Base-by-base conservation (phyloP, 768 basidiomycete species). In the Russula olivacea region DNA sequence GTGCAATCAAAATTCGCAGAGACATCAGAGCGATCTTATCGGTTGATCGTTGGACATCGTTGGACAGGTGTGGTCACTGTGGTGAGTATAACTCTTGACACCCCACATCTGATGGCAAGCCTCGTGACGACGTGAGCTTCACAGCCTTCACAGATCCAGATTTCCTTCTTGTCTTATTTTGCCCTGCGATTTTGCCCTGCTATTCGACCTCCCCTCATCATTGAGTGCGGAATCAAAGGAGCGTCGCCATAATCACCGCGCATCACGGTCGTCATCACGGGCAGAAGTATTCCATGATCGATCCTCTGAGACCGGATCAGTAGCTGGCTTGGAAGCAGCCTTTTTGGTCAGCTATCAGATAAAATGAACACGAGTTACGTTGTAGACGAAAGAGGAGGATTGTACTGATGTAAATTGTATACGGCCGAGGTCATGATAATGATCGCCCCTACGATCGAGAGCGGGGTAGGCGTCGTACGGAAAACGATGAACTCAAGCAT, bases 401-500 rank as follows among this genome's bases (percentile, higher is more conserved):
- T 82, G 65, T 72, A 90, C 87, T 10, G 83, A 87, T 38, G 87
- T 81, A 70, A n/a, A n/a, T n/a, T n/a, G n/a, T 82, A 89, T 28
- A 85, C 65, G 0, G 88, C 88, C 11, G 83, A 80, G 2, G 75
- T 66, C 41, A 90, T 72, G 66, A 91, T 92, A 61, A 91, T 81
- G 5, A 76, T 49, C 1, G 83, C 84, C 1, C 91, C 91, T 11
- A 83, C 67, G 5, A 85, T 69, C 3, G 86, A 88, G 32, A 88
- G 74, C 1, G 76, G 66, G 1, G 87, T 80, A 0, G 88, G 89
- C 6, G 76, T 71, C 0, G 79, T 79, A 50, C 83, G 76, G 72
- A 92, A 89, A 68, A 88, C 79, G 47, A 87, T 65, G 4, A 81
- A 76, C 71, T 93, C 87, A 12, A 91, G 75, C 17, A 84, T 70